Conservation (phyloP, 371 early-diverging fungal species). For the Mortierella sp. region DNA sequence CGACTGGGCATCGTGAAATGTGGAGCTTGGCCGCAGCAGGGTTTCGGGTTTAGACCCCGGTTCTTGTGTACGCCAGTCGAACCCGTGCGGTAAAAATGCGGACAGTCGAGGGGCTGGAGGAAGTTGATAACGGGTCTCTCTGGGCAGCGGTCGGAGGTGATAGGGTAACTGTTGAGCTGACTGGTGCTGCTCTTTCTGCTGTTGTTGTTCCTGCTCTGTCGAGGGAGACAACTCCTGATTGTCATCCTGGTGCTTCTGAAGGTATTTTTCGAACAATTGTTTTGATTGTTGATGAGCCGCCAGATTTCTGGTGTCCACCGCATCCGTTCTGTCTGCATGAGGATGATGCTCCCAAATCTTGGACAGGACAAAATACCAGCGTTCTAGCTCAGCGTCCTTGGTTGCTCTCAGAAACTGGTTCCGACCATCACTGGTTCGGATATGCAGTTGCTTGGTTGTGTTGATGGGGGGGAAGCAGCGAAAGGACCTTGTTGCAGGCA, state of each 20-base stretch:
- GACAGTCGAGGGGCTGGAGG: slow-evolving; percentile 31
- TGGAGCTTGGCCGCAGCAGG: slow-evolving; percentile 1
- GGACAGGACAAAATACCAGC: slow-evolving; percentile 21
- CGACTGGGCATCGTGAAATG: slow-evolving; percentile 14
- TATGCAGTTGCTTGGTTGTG: slow-evolving; percentile 13
- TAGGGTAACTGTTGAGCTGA: not conserved
- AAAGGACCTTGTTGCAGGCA: slow-evolving; percentile 1
- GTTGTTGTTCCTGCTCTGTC: slow-evolving; percentile 1
- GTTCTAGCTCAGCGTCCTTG: slow-evolving; percentile 35
- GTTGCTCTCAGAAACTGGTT: slow-evolving; percentile 25
- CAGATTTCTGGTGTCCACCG: slow-evolving; percentile 13
- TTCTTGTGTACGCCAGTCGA: slow-evolving; percentile 29
- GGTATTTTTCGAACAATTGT: slow-evolving; percentile 35
- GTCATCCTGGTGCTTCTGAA: slow-evolving; percentile 27
- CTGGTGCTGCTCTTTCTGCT: slow-evolving; percentile 3
- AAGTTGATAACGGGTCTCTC: slow-evolving; percentile 24
- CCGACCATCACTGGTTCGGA: slow-evolving; percentile 36
- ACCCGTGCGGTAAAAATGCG: slow-evolving; percentile 26
- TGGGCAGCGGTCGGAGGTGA: slow-evolving; percentile 14
- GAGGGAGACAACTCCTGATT: not conserved
- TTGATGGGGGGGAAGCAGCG: slow-evolving; percentile 28
- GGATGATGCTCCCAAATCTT: slow-evolving; percentile 32
- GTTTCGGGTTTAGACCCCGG: slow-evolving; percentile 20
- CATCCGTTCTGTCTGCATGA: not conserved
- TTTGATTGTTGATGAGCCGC: slow-evolving; percentile 43